Evolutionary conservation across 2,329 filamentous ascomycete genomes (phyloP).

Genomic region (Calonectria pteridis): DNA sequence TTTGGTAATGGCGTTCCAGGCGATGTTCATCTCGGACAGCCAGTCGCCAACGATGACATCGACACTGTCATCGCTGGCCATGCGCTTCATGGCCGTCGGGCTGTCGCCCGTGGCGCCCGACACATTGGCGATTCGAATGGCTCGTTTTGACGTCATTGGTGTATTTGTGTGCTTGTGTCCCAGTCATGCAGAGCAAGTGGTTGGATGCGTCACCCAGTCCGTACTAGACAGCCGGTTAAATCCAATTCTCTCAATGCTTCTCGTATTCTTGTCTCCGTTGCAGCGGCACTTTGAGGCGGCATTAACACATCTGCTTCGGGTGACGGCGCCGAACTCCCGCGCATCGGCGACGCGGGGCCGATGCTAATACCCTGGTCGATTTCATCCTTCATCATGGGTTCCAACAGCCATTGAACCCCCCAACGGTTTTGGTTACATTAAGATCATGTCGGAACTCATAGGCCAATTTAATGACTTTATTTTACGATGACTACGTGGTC

Average conservation of each 20-base stretch:
- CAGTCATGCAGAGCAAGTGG: neutral
- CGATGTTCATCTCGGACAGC: constrained; percentile 64
- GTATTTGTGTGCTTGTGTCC: neutral
- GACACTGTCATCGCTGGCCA: constrained; percentile 47
- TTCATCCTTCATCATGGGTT: neutral
- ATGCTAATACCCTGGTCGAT: neutral
- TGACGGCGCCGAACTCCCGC: neutral
- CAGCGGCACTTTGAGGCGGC: neutral
- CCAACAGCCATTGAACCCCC: neutral
- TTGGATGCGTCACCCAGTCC: neutral
- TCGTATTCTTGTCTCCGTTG: neutral
- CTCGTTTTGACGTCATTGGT: constrained; percentile 45
- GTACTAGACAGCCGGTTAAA: neutral
- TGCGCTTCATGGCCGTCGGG: constrained; percentile 49
- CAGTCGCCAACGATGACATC: constrained; percentile 56
- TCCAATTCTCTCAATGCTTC: neutral
- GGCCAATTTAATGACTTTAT: neutral
- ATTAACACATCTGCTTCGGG: neutral
- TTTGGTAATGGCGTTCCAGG: constrained; percentile 53
- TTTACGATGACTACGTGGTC: neutral
- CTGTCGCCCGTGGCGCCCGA: constrained; percentile 51
- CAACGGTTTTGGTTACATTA: neutral
- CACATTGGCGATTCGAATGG: constrained; percentile 50
- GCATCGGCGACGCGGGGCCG: neutral
- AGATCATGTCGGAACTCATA: neutral